Evolutionary conservation across 345 rosid genomes (phyloP).

Genomic region (Rhodamnia rubescens): DNA sequence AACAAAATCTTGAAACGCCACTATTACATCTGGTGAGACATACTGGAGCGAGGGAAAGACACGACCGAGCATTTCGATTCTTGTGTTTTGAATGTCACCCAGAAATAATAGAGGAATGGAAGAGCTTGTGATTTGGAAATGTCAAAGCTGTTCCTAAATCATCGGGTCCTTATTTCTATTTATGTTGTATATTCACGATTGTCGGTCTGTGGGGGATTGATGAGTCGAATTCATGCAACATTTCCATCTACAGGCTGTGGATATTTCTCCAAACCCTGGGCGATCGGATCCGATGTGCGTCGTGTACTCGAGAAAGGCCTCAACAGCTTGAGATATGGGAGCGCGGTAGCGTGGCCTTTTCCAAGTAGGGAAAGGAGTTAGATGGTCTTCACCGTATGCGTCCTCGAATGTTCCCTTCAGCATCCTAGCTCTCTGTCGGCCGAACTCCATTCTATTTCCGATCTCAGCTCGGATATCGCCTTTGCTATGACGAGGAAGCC

Average conservation of each 20-base stretch:
- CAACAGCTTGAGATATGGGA: conserved; percentile 17
- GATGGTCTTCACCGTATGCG: not conserved
- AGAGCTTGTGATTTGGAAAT: not conserved
- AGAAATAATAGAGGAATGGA: not conserved
- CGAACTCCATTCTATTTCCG: not conserved
- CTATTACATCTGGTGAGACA: not conserved
- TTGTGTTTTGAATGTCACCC: not conserved
- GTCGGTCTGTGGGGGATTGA: not conserved
- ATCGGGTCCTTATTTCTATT: not conserved
- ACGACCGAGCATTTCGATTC: not conserved
- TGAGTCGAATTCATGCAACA: not conserved
- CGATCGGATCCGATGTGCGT: conserved; percentile 78
- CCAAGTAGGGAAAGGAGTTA: not conserved
- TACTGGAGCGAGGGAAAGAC: not conserved
- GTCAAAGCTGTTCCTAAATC: not conserved
- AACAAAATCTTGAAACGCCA: not conserved
- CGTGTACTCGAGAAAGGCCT: conserved; percentile 64
- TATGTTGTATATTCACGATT: not conserved
- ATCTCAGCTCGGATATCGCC: not conserved
- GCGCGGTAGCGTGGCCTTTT: not conserved
- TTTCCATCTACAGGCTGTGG: conserved; percentile 53
- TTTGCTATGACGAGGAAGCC: not conserved
- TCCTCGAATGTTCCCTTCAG: not conserved
- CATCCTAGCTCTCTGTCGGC: not conserved
- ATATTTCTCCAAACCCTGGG: conserved; percentile 86